Evolutionary conservation across 768 basidiomycete species (phyloP).

Genomic region (Mycena albidolilacea): DNA sequence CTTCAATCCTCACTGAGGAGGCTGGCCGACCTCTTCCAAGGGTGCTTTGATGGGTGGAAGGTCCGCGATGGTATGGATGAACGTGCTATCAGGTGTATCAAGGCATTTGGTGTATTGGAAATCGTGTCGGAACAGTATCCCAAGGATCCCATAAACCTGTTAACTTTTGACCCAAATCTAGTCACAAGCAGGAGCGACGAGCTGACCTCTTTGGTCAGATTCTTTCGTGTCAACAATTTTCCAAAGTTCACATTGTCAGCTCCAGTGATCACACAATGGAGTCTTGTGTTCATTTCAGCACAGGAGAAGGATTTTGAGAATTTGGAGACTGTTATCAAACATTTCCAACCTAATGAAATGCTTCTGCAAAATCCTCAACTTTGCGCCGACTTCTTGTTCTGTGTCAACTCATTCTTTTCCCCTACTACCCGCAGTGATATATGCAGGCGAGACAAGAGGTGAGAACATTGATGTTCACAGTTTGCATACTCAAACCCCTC

Average conservation of each 20-base stretch:
- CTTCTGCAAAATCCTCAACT: background rate
- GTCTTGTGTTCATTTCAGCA: constrained; percentile 6
- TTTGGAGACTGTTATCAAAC: background rate
- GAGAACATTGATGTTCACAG: background rate
- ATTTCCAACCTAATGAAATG: background rate
- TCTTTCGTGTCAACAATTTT: background rate
- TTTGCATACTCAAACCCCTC: background rate
- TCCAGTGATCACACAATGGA: constrained; percentile 1
- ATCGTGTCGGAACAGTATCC: background rate
- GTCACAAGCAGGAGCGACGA: background rate
- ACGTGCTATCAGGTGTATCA: background rate
- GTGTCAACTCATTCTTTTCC: background rate
- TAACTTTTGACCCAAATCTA: background rate
- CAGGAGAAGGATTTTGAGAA: background rate
- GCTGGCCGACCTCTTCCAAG: background rate
- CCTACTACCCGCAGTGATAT: background rate
- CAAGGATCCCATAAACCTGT: background rate
- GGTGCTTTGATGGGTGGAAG: background rate
- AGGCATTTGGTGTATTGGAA: constrained; percentile 1
- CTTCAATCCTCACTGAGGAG: background rate
- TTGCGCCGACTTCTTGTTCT: constrained; percentile 8
- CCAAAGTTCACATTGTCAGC: background rate
- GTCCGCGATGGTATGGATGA: background rate
- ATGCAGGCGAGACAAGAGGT: constrained; percentile 11
- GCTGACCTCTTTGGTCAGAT: background rate